These are phyloP conservation scores for Diaporthe nobilis DNA, from an alignment of 2,329 filamentous ascomycete genomes.

Conservation along the genomic window DNA sequence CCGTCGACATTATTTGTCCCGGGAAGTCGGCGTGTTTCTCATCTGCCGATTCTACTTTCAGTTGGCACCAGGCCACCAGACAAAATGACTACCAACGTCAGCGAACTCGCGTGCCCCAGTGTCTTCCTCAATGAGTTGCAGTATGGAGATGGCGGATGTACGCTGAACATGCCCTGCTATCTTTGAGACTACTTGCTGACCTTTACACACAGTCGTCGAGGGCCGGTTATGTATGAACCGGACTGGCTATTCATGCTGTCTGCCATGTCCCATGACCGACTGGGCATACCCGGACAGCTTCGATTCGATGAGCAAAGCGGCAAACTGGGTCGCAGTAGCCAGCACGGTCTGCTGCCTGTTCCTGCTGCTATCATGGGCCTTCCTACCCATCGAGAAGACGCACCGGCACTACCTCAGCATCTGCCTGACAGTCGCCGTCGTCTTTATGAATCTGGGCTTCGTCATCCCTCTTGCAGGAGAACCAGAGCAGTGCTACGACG, in stretches of 20 bases:
- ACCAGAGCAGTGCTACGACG: slow-evolving; percentile 87
- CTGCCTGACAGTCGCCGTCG: slow-evolving; percentile 81
- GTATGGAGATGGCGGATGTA: slow-evolving; percentile 41
- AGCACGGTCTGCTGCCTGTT: slow-evolving; percentile 81
- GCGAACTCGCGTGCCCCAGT: slow-evolving; percentile 35
- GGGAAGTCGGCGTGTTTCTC: neutral
- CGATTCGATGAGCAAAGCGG: slow-evolving; percentile 70
- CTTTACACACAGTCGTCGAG: slow-evolving; percentile 62
- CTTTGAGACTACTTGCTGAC: slow-evolving; percentile 49
- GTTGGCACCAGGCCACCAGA: neutral
- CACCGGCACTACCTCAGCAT: slow-evolving; percentile 94
- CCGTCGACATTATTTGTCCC: neutral
- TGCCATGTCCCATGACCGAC: slow-evolving; percentile 90
- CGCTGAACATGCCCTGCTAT: slow-evolving; percentile 34
- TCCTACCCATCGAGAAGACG: slow-evolving; percentile 89
- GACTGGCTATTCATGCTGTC: slow-evolving; percentile 77
- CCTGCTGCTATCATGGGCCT: slow-evolving; percentile 82
- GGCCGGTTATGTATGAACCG: slow-evolving; percentile 68
- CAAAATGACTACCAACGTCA: slow-evolving; percentile 36
- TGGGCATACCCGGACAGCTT: slow-evolving; percentile 79
- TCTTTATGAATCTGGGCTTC: slow-evolving; percentile 89
- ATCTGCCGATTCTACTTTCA: neutral
- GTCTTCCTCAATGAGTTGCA: slow-evolving; percentile 41
- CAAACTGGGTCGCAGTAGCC: slow-evolving; percentile 87
- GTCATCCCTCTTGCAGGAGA: slow-evolving; percentile 86